Evolutionary conservation across 1,284 basidiomycete species (phyloP), one percentile per base, ranked within the genome.

Genomic region (Malassezia psittaci): DNA sequence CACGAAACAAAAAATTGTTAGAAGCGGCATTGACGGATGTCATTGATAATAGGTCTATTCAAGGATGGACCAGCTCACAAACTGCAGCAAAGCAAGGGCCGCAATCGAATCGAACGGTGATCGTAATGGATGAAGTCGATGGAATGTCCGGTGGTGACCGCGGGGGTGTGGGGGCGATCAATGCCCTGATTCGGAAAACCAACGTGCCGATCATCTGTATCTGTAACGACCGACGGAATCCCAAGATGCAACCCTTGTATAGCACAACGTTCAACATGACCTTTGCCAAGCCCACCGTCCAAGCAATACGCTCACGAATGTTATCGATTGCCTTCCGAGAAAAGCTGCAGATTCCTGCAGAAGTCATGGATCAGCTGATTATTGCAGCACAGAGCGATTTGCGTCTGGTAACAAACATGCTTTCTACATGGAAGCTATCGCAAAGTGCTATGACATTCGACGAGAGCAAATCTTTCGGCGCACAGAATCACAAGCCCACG

Each of bases 41-140:
- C 13, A 67, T 72, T 56, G 66, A 66, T 51, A 75, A 96, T 68
- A 82, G 82, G 8, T 90, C 87, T 0, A 77, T 98, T 35, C 90
- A 96, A 69, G 86, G 87, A 0, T 98, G 85, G 80, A 13, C 39
- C 7, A 83, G 93, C 76, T 78, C 78, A 6, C 52, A 36, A 24
- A 44, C 58, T 40, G 51, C 40, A 3, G 57, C 11, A 59, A 42
- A 34, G 48, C 48, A 42, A 16, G 43, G 42, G 16, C 62, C 83
- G 11, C 83, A 96, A 59, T 88, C 86, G 0, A 83, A 87, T 63
- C 83, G 81, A 67, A 84, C 87, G 0, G 89, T 90, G 62, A 78
- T 98, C 42, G 96, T 98, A 74, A 96, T 99, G 90, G 94, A 99
- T 72, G 94, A 99, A 75, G 93, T 98, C 0, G 93, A 99, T 67